Percentiles rank a stretch among this genome's conserved stretches.
Conservation (phyloP, 108 stramenopile species). For the Pseudonitzschia delicatissima region DNA sequence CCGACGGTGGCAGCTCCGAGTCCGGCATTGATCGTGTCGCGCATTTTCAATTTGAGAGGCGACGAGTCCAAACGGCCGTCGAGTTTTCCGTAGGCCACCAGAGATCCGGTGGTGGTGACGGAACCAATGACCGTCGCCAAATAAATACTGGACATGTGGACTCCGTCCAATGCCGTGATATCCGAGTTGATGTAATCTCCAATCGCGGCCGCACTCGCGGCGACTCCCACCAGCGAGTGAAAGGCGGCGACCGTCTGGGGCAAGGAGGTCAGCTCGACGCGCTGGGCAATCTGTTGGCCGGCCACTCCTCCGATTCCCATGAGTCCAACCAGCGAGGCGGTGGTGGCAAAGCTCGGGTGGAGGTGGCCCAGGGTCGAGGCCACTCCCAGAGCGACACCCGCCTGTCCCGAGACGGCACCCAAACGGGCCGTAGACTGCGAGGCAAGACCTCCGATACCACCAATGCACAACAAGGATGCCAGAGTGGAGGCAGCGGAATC, state of each 20-base stretch:
- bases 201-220: conserved; percentile 88
- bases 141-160: conserved; percentile 88
- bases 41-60: conserved; percentile 69
- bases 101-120: conserved; percentile 96
- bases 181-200: conserved; percentile 85
- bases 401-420: conserved; percentile 94
- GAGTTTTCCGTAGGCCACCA: conserved; percentile 98
- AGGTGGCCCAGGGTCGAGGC: conserved; percentile 92
- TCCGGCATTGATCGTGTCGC: conserved; percentile 92
- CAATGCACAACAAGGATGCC: conserved; percentile 94
- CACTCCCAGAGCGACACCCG: conserved; percentile 95
- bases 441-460: conserved; percentile 94
- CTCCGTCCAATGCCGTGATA: conserved; percentile 66
- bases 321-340: conserved; percentile 77
- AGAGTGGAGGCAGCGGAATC: conserved; percentile 83
- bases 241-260: conserved; percentile 99
- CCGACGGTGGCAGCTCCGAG: conserved; percentile 91
- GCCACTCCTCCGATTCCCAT: conserved; percentile 91
- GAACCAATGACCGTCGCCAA: conserved; percentile 95
- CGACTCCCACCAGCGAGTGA: conserved; percentile 95
- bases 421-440: conserved; percentile 93
- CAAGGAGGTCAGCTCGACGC: conserved; percentile 94
- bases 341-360: conserved; percentile 61
- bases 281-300: conserved; percentile 83
- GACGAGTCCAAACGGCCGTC: conserved; percentile 77